Evolutionary conservation across 2,329 filamentous ascomycete species (phyloP).

Genomic region (Colletotrichum sansevieriae): DNA sequence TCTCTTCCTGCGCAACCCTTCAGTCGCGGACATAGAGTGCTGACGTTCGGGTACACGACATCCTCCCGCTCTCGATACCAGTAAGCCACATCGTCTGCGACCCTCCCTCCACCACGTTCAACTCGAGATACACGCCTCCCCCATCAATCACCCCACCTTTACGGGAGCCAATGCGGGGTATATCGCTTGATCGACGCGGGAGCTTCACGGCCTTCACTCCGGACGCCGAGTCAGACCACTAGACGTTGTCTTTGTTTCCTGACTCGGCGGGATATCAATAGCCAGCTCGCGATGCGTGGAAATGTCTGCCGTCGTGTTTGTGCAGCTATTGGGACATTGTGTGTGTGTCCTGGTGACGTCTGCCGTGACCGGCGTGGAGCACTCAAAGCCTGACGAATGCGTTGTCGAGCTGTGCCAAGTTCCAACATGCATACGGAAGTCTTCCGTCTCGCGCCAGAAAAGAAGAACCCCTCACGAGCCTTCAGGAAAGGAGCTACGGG

Average conservation of each 20-base stretch:
- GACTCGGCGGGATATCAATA: slow-evolving; percentile 17
- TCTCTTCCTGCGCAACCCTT: slow-evolving; percentile 4
- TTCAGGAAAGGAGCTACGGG: not conserved
- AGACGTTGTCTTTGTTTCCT: not conserved
- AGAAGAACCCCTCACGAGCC: not conserved
- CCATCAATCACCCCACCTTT: slow-evolving; percentile 10
- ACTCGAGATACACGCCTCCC: not conserved
- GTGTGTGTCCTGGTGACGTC: slow-evolving; percentile 4
- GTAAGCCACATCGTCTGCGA: not conserved
- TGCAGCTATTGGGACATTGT: not conserved
- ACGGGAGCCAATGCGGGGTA: slow-evolving; percentile 23
- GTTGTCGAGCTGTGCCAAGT: slow-evolving; percentile 25
- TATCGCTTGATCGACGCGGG: slow-evolving; percentile 1
- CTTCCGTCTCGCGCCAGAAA: not conserved
- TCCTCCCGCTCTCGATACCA: not conserved
- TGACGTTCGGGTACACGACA: not conserved
- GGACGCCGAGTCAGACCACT: slow-evolving; percentile 13
- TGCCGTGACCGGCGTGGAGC: not conserved
- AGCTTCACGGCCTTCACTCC: not conserved
- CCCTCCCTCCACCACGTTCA: not conserved
- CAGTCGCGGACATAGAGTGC: slow-evolving; percentile 2
- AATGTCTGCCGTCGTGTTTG: not conserved
- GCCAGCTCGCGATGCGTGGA: not conserved
- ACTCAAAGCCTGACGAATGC: not conserved
- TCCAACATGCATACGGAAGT: slow-evolving; percentile 8